Base-by-base conservation (phyloP, 1,284 basidiomycete genomes). In the Rhodotorula sp. region DNA sequence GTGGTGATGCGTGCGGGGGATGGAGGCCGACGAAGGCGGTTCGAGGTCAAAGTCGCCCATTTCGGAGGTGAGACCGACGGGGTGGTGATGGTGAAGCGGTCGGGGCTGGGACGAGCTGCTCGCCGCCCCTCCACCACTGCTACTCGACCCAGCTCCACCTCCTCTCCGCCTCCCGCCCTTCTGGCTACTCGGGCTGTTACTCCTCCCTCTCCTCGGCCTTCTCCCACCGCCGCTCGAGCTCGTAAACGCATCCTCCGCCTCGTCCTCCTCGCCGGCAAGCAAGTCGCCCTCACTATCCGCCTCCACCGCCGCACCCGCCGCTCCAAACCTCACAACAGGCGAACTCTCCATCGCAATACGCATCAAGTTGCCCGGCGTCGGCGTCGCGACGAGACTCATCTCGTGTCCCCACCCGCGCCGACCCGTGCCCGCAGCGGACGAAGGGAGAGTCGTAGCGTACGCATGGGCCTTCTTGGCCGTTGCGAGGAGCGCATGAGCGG, bases 41-140 rank as follows among this genome's bases (percentile, higher is more conserved):
- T 71, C 65, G 0, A 71, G 47, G 31, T 57, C 58, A 26, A 69
- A 70, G 34, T 63, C 70, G 50, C 71, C 70, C 15, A 70, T 51
- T 22, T 72, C 70, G 44, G 65, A 68, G 15, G 62, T 66, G 10
- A 72, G 57, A 1, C 73, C 73, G 61, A 65, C 68, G 26, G 70
- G 67, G 28, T 72, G 63, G 34, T 68, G 66, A n/a, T 62, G 66
- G 26, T 67, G 70, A 47, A 70, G 54, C 9, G 31, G n/a, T 4
- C 66, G 59, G 0, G 55, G n/a, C 28, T 34, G 34, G 24, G 64
- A 58, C 26, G 59, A 59, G n/a, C 59, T 40, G 31, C 64, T 56
- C 9, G 56, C 53, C 4, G 26, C 52, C 8, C 37, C 47, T 15
- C 57, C 26, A 9, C 34, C 59, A n/a, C 50, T 48, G 53, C 61